phyloP scores from a whole-genome alignment of 345 rosid genomes.

The Eucalyptus rudis region DNA sequence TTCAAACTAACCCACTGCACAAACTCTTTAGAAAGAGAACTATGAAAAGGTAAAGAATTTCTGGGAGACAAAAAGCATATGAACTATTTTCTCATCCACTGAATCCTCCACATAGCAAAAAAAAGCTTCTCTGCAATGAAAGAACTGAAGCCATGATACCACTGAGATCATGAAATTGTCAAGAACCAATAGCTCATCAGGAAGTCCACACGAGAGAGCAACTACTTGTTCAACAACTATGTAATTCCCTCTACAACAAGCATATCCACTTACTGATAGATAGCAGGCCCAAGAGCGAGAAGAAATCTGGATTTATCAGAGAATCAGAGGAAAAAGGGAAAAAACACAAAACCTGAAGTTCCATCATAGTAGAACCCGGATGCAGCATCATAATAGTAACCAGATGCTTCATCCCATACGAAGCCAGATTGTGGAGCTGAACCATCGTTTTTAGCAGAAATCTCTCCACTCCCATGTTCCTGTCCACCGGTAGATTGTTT shows the following conservation, averaged over 20 bases:
- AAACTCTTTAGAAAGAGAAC: background rate
- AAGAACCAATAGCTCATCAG: background rate
- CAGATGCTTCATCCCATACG: slow-evolving; percentile 99
- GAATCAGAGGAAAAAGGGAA: background rate
- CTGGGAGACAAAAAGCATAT: background rate
- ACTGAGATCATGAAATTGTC: background rate
- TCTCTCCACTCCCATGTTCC: slow-evolving; percentile 27
- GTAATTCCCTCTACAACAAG: background rate
- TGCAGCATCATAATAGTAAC: slow-evolving; percentile 96
- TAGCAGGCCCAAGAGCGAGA: background rate
- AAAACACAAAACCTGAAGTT: slow-evolving; percentile 48
- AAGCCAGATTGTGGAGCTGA: slow-evolving; percentile 74
- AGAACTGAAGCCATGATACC: background rate
- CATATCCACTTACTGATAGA: background rate
- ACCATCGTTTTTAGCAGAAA: slow-evolving; percentile 34
- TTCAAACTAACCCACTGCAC: background rate
- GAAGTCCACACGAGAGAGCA: background rate
- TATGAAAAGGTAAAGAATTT: background rate
- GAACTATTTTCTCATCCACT: background rate
- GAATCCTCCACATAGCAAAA: background rate
- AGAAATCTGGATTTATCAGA: background rate
- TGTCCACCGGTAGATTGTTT: slow-evolving; percentile 40
- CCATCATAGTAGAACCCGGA: slow-evolving; percentile 98
- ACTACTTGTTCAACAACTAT: background rate
- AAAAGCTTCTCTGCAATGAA: background rate